Base-by-base conservation (phyloP, 2,329 filamentous ascomycete species). In the Epichloe elymi region DNA sequence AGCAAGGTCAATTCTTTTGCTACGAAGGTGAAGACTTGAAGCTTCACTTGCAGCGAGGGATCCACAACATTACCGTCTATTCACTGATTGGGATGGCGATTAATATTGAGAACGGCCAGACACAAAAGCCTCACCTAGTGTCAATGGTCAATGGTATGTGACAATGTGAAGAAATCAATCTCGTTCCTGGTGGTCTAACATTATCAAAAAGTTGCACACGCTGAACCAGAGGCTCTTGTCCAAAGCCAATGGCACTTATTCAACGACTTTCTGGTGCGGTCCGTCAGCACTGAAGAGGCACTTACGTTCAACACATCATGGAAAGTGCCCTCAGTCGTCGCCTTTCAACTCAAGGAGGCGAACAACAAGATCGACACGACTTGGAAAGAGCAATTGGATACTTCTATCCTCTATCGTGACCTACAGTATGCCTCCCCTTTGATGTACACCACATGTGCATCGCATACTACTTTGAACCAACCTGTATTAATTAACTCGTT, bases 221-320 rank as follows among this genome's bases (percentile, higher is more conserved):
- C 86, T 0, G 79, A 81, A 50, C 72, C 75, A 0, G 73, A 78
- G 41, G 65, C 76, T 0, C 75, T 80, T 1, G 72, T 71, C 3
- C 76, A 81, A 56, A 84, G 80, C 60, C 83, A 85, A 59, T 98
- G 94, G 94, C 88, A 97, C 67, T 70, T 98, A 1, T 96, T 98
- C 71, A 98, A 98, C 59, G 93, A 98, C 67, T 98, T 98, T 61
- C 70, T 95, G 37, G 94, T 98, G 20, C 81, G 86, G 12, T 82
- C 85, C 10, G 80, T 95, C 15, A 80, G 83, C 35, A 78, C 80
- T 30, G 83, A 89, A 54, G 91, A 98, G 63, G 94, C 91, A 0
- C 73, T 97, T 17, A 82, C 85, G 23, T 98, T 97, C 66, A 90
- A 91, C 55, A 81, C 88, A 3, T 78, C 82, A 17, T 98, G 93